These are phyloP conservation scores for Alectoria sarmentosa DNA, from an alignment of 495 filamentous ascomycete genomes.

Conservation along the genomic window DNA sequence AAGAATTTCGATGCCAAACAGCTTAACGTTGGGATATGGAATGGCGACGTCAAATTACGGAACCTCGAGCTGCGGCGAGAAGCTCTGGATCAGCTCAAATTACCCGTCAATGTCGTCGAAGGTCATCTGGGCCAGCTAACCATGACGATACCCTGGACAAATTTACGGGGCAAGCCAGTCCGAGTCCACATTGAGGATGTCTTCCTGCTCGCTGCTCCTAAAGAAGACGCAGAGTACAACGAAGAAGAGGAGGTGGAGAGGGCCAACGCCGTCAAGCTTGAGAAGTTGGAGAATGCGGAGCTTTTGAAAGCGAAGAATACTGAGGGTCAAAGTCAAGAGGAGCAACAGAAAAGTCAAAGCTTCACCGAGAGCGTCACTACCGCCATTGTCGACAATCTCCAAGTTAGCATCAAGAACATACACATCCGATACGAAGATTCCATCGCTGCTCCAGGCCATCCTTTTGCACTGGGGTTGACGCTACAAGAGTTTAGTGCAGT, in stretches of 20 bases:
- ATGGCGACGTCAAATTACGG: constrained; percentile 86
- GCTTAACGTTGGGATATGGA: constrained; percentile 97
- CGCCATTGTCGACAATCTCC: constrained; percentile 95
- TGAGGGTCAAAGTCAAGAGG: constrained; percentile 91
- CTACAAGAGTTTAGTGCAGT: constrained; percentile 93
- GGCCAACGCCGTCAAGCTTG: constrained; percentile 85
- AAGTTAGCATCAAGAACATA: constrained; percentile 95
- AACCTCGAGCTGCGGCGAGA: constrained; percentile 89
- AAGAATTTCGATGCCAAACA: constrained; percentile 97
- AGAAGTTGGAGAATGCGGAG: constrained; percentile 93
- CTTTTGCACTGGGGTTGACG: constrained; percentile 86
- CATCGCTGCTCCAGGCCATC: constrained; percentile 90
- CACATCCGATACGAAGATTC: constrained; percentile 96
- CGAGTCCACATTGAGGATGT: constrained; percentile 95
- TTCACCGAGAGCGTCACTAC: constrained; percentile 92
- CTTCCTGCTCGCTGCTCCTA: constrained; percentile 85
- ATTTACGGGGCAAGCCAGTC: constrained; percentile 86
- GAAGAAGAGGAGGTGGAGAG: constrained; percentile 82
- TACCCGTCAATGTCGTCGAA: constrained; percentile 93
- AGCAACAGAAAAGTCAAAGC: constrained; percentile 91
- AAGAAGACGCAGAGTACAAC: constrained; percentile 88
- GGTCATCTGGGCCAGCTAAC: constrained; percentile 89
- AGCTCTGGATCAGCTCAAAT: constrained; percentile 90
- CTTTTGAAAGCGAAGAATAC: constrained; percentile 80
- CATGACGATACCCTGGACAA: constrained; percentile 92